These are phyloP conservation scores for Pythium volutum DNA, from an alignment of 352 stramenopile species.

Conservation along the genomic window DNA sequence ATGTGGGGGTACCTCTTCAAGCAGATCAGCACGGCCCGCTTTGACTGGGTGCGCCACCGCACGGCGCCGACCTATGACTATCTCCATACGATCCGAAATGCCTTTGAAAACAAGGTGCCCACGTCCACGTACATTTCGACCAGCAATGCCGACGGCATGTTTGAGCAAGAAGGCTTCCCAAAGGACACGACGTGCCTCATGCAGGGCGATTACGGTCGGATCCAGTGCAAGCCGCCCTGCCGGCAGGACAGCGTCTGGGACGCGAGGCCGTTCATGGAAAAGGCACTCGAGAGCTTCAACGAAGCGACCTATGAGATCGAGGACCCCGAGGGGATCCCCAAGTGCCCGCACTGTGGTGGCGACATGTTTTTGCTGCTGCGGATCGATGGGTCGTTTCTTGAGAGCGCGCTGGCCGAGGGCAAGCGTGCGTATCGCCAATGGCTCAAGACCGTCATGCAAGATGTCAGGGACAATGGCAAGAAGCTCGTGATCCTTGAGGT, in stretches of 20 bases:
- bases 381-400: conserved; percentile 47
- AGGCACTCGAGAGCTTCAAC: conserved; percentile 48
- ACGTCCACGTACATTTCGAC: conserved; percentile 63
- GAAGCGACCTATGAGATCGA: conserved; percentile 52
- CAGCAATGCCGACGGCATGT: conserved; percentile 70
- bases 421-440: conserved; percentile 40
- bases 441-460: conserved; percentile 29
- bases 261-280: conserved; percentile 50
- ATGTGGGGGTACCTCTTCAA: conserved; percentile 69
- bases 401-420: conserved; percentile 36
- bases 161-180: conserved; percentile 65
- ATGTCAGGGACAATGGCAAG: conserved; percentile 36
- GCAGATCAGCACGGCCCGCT: conserved; percentile 55
- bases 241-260: conserved; percentile 45
- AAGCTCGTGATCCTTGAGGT: conserved; percentile 72
- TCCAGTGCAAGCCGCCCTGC: conserved; percentile 53
- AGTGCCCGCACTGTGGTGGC: conserved; percentile 49
- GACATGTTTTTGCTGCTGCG: conserved; percentile 50
- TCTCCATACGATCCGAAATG: conserved; percentile 42
- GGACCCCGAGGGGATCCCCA: conserved; percentile 43
- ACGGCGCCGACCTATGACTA: conserved; percentile 52
- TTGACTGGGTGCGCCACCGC: conserved; percentile 46
- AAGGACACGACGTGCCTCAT: conserved; percentile 50
- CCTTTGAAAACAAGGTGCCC: conserved; percentile 27
- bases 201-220: conserved; percentile 60